A percentile compares a stretch with the other conserved stretches of the same genome.
Evolutionary conservation across 306 rosid species (phyloP).

Genomic region (Mucuna pruriens): DNA sequence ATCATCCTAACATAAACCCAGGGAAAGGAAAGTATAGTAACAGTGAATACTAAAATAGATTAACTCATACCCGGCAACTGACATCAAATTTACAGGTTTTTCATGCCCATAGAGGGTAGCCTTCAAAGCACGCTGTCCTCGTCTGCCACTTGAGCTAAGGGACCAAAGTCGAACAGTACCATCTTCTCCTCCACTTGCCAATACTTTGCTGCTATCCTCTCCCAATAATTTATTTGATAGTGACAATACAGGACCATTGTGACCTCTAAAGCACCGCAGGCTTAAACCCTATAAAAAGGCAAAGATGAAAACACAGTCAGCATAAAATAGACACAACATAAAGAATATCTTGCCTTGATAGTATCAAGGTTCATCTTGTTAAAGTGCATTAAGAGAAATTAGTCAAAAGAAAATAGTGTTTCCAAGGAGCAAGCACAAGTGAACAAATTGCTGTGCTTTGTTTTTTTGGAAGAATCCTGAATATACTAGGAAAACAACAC

Average conservation of each 20-base stretch:
- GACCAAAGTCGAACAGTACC: constrained; percentile 93
- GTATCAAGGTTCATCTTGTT: constrained; percentile 20
- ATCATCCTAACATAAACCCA: constrained; percentile 8
- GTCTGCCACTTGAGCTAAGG: constrained; percentile 64
- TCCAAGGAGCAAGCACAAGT: constrained; percentile 21
- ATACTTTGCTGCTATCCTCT: constrained; percentile 61
- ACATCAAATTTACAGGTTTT: constrained; percentile 66
- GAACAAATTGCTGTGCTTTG: neutral
- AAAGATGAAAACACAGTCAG: constrained; percentile 27
- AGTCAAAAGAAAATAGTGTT: constrained; percentile 9
- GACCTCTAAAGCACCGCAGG: constrained; percentile 77
- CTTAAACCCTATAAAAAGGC: constrained; percentile 56
- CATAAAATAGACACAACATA: constrained; percentile 1
- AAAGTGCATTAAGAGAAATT: neutral
- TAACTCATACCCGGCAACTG: constrained; percentile 79
- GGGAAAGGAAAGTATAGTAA: neutral
- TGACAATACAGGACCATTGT: constrained; percentile 77
- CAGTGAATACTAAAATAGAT: constrained; percentile 16
- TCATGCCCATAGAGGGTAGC: constrained; percentile 86
- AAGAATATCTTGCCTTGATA: constrained; percentile 2
- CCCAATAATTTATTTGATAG: constrained; percentile 81
- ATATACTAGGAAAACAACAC: neutral
- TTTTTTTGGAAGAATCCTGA: neutral
- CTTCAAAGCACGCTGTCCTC: constrained; percentile 70
- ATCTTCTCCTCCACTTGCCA: constrained; percentile 98